Conservation (phyloP, 768 basidiomycete genomes). For the Suillus luteus region DNA sequence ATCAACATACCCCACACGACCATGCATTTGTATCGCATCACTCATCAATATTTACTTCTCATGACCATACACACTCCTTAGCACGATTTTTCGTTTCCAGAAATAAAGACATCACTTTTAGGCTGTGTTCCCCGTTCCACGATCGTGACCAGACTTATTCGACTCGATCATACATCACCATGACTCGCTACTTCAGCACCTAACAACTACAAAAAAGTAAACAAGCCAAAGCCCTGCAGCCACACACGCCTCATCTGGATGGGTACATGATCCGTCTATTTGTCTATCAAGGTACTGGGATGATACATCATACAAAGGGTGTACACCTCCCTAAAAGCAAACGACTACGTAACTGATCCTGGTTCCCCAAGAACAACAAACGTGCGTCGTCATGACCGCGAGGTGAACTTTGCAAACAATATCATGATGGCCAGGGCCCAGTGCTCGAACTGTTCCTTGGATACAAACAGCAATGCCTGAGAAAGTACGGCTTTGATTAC, state of each 20-base stretch:
- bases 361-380: background rate
- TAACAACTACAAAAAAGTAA: conserved; percentile 1
- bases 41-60: conserved; percentile 3
- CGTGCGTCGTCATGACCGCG: conserved; percentile 13
- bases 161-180: conserved; percentile 1
- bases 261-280: conserved; percentile 1
- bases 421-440: conserved; percentile 79
- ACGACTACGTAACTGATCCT: background rate
- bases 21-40: background rate
- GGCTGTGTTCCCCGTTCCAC: background rate
- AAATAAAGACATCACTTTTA: no score
- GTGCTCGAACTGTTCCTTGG: conserved; percentile 95
- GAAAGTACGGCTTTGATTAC: conserved; percentile 94
- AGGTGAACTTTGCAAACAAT: conserved; percentile 39
- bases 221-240: background rate
- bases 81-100: background rate
- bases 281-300: background rate
- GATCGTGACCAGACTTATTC: no score
- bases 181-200: background rate
- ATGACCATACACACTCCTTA: conserved; percentile 1
- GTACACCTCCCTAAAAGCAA: background rate
- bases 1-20: conserved; percentile 7
- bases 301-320: background rate
- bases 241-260: background rate
- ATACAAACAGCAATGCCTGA: conserved; percentile 94